Evolutionary conservation across 2,329 filamentous ascomycete species (phyloP).

Genomic region (Aspergillus ruber): DNA sequence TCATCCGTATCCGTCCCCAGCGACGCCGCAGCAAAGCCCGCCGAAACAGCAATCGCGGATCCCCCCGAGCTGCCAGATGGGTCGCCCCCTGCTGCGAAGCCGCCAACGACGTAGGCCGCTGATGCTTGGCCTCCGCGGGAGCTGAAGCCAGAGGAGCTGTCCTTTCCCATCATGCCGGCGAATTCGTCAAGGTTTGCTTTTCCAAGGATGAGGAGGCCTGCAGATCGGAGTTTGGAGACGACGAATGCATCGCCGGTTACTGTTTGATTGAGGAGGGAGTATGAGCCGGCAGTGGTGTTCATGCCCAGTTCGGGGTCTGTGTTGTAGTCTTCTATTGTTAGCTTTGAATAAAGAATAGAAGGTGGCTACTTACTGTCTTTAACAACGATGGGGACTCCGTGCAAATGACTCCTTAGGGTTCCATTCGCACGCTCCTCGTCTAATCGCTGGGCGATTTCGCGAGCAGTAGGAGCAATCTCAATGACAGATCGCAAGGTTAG

Average conservation of each 20-base stretch:
- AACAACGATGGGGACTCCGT: too few species aligned
- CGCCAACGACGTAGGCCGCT: slow-evolving; percentile 62
- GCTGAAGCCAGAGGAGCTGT: slow-evolving; percentile 44
- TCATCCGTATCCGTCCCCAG: slow-evolving; percentile 59
- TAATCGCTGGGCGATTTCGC: too few species aligned
- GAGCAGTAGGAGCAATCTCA: too few species aligned
- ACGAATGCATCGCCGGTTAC: slow-evolving; percentile 42
- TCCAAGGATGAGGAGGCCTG: slow-evolving; percentile 53
- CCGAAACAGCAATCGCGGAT: slow-evolving; percentile 54
- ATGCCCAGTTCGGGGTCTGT: slow-evolving; percentile 28
- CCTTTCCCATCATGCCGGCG: slow-evolving; percentile 54
- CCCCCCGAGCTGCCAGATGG: slow-evolving; percentile 45
- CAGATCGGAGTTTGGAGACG: slow-evolving; percentile 44
- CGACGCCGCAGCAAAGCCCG: slow-evolving; percentile 52
- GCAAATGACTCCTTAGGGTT: too few species aligned
- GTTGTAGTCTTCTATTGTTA: too few species aligned
- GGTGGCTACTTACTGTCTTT: too few species aligned
- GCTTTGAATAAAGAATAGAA: too few species aligned
- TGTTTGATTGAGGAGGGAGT: slow-evolving; percentile 44
- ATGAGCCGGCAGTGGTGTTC: slow-evolving; percentile 52
- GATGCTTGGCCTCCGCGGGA: slow-evolving; percentile 56
- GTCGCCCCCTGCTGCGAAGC: slow-evolving; percentile 31
- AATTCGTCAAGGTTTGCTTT: slow-evolving; percentile 60
- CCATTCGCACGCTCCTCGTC: neutral
- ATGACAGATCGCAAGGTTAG: too few species aligned